Conservation (phyloP, 2,329 filamentous ascomycete species). For the Aureobasidium sp. region DNA sequence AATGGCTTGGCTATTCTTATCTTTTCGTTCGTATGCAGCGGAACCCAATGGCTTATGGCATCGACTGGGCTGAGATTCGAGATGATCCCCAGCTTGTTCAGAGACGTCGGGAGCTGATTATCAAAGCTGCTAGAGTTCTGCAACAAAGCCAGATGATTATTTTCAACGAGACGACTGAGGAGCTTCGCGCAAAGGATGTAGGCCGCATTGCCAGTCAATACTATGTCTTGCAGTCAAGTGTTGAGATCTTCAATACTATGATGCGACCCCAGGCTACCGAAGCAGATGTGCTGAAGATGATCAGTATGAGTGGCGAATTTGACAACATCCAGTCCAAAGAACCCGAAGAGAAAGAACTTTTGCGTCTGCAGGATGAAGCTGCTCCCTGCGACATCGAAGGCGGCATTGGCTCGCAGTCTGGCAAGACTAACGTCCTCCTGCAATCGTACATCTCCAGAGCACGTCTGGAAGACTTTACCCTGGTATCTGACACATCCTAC, state of each 20-base stretch:
- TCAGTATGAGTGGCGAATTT: conserved; percentile 95
- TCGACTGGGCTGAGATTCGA: conserved; percentile 83
- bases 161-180: conserved; percentile 90
- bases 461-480: conserved; percentile 84
- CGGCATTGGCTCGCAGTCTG: conserved; percentile 60
- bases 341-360: conserved; percentile 81
- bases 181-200: conserved; percentile 88
- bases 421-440: conserved; percentile 91
- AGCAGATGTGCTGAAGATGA: conserved; percentile 90
- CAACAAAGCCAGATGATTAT: conserved; percentile 98
- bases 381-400: conserved; percentile 74
- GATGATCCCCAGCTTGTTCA: conserved; percentile 86
- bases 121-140: conserved; percentile 77
- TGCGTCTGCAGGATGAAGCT: conserved; percentile 60
- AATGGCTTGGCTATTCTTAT: conserved; percentile 97
- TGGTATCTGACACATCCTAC: conserved; percentile 87
- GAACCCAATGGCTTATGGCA: conserved; percentile 86
- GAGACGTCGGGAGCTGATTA: conserved; percentile 74
- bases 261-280: conserved; percentile 83
- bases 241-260: conserved; percentile 93
- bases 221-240: conserved; percentile 87
- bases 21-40: conserved; percentile 94
- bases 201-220: conserved; percentile 96
- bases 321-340: conserved; percentile 94
- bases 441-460: conserved; percentile 89